phyloP scores from a whole-genome alignment of 2,329 filamentous ascomycete species.

The Akanthomyces uredinophilus region DNA sequence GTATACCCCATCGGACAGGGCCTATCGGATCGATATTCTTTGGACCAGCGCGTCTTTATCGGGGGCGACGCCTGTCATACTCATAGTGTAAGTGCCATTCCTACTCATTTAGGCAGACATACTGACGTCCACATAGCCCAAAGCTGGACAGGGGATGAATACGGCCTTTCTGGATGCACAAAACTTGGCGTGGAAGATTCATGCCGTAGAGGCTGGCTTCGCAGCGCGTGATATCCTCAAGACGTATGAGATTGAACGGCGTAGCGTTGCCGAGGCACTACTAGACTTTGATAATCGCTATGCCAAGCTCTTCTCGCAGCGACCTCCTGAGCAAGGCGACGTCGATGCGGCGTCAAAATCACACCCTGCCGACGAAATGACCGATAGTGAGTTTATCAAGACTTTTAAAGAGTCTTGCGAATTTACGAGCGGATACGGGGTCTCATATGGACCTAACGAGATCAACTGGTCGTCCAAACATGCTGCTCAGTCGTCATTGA shows the following conservation, averaged over 20 bases:
- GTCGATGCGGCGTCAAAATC: slow-evolving; percentile 58
- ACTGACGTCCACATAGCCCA: slow-evolving; percentile 50
- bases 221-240: slow-evolving; percentile 68
- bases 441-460: slow-evolving; percentile 74
- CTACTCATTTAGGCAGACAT: slow-evolving; percentile 37
- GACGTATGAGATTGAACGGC: slow-evolving; percentile 84
- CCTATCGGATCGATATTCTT: slow-evolving; percentile 61
- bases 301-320: slow-evolving; percentile 81
- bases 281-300: slow-evolving; percentile 86
- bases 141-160: slow-evolving; percentile 77
- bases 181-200: slow-evolving; percentile 95
- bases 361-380: slow-evolving; percentile 22
- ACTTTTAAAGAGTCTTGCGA: slow-evolving; percentile 89
- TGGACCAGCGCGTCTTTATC: slow-evolving; percentile 66
- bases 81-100: slow-evolving; percentile 57
- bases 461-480: slow-evolving; percentile 79
- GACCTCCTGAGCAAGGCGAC: slow-evolving; percentile 66
- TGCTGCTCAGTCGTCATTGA: slow-evolving; percentile 62
- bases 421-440: slow-evolving; percentile 88
- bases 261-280: slow-evolving; percentile 76
- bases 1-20: slow-evolving; percentile 74
- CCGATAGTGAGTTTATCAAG: slow-evolving; percentile 74
- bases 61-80: slow-evolving; percentile 77
- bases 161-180: slow-evolving; percentile 75
- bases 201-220: slow-evolving; percentile 80